A percentile compares a stretch with the other conserved stretches of the same genome.
Evolutionary conservation across 495 filamentous ascomycete genomes (phyloP).

Genomic region (Podospora anserina): DNA sequence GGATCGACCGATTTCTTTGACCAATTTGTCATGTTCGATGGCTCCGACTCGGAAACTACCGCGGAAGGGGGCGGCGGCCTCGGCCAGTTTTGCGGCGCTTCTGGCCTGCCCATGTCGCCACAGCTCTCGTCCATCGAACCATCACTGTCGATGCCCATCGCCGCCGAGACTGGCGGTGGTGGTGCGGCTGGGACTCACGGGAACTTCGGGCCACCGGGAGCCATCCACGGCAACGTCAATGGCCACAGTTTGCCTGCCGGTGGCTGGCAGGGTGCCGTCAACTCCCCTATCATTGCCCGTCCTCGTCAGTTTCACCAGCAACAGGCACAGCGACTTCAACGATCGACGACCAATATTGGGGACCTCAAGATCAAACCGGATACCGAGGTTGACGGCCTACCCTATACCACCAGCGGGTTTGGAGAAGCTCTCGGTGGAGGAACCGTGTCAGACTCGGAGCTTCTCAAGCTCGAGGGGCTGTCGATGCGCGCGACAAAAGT

Average conservation of each 20-base stretch:
- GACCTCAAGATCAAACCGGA: slow-evolving; percentile 2
- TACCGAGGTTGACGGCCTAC: slow-evolving; percentile 11
- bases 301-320: not conserved
- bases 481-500: slow-evolving; percentile 41
- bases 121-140: slow-evolving; percentile 5
- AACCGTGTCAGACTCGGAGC: slow-evolving; percentile 48
- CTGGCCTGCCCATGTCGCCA: slow-evolving; percentile 23
- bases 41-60: slow-evolving; percentile 22
- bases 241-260: not conserved
- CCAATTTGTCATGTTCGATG: slow-evolving; percentile 46
- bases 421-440: slow-evolving; percentile 26
- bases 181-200: not conserved
- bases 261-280: not conserved
- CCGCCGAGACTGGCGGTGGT: not conserved
- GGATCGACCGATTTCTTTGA: slow-evolving; percentile 46
- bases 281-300: not conserved
- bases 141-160: not conserved
- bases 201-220: not conserved
- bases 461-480: slow-evolving; percentile 45
- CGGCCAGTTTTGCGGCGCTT: slow-evolving; percentile 21
- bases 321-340: slow-evolving; percentile 10
- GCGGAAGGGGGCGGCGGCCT: slow-evolving; percentile 20
- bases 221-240: not conserved
- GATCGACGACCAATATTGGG: slow-evolving; percentile 6
- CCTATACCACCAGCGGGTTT: slow-evolving; percentile 13